These are phyloP conservation scores for Wickerhamiella shivajii DNA, from an alignment of 805 yeast genomes.

Conservation along the genomic window DNA sequence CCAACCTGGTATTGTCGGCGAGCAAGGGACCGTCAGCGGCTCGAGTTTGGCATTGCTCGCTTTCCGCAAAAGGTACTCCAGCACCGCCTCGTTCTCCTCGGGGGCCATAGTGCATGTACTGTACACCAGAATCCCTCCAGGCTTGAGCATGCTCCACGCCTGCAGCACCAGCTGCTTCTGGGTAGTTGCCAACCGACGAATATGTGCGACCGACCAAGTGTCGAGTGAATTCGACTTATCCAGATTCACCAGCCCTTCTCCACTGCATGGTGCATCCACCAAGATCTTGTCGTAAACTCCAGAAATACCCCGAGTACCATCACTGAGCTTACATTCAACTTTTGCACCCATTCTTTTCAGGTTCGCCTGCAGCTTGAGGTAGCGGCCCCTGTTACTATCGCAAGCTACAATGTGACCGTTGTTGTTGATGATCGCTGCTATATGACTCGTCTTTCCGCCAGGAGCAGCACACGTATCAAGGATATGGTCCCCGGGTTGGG, in stretches of 20 bases:
- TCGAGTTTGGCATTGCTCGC: slow-evolving; percentile 1
- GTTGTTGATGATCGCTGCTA: slow-evolving; percentile 45
- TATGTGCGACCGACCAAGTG: slow-evolving; percentile 8
- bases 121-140: slow-evolving; percentile 50
- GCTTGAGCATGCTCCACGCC: slow-evolving; percentile 76
- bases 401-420: slow-evolving; percentile 15
- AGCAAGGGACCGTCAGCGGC: neutral
- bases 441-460: slow-evolving; percentile 91
- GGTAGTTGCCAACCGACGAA: slow-evolving; percentile 2
- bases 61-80: slow-evolving; percentile 8
- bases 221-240: slow-evolving; percentile 34
- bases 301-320: slow-evolving; percentile 19
- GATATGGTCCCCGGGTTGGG: slow-evolving; percentile 3
- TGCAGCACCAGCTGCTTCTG: slow-evolving; percentile 33
- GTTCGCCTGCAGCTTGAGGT: slow-evolving; percentile 51
- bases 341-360: slow-evolving; percentile 56
- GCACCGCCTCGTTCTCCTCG: slow-evolving; percentile 59
- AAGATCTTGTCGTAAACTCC: slow-evolving; percentile 53
- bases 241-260: slow-evolving; percentile 50
- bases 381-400: slow-evolving; percentile 69
- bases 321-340: slow-evolving; percentile 32
- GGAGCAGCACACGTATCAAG: slow-evolving; percentile 96
- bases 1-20: slow-evolving; percentile 4
- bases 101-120: slow-evolving; percentile 93
- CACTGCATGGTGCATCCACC: slow-evolving; percentile 57